These are phyloP conservation scores for Kalanchoe fedtschenkoi DNA, from an alignment of 164 flowering plant species.

Conservation along the genomic window DNA sequence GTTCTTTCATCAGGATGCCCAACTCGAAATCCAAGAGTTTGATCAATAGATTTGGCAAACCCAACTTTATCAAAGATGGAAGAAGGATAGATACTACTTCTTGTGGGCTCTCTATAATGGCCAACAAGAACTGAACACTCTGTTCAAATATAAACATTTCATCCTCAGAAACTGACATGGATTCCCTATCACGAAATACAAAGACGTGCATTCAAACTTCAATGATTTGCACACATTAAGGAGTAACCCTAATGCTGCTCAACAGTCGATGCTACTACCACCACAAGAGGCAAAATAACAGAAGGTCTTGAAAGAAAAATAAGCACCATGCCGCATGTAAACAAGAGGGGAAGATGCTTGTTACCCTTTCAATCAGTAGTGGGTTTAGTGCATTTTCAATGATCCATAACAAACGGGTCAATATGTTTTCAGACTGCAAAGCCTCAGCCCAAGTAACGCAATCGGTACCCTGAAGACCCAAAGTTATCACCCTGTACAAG, in stretches of 20 bases:
- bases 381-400: constrained; percentile 69
- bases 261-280: neutral
- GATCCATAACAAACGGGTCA: constrained; percentile 69
- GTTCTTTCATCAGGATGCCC: constrained; percentile 36
- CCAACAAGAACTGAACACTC: constrained; percentile 54
- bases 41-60: constrained; percentile 45
- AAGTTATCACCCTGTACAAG: constrained; percentile 49
- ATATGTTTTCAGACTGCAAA: constrained; percentile 43
- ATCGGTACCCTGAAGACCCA: constrained; percentile 62
- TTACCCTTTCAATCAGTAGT: constrained; percentile 74
- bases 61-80: constrained; percentile 55
- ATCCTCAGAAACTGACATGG: constrained; percentile 10
- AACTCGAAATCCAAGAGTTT: constrained; percentile 64
- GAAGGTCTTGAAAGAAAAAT: neutral
- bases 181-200: neutral
- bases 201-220: neutral
- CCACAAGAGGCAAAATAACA: neutral
- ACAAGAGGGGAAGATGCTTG: neutral
- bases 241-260: neutral
- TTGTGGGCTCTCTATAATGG: constrained; percentile 41
- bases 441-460: constrained; percentile 46
- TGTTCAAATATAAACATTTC: constrained; percentile 19
- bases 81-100: constrained; percentile 38
- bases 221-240: neutral
- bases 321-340: neutral